Percentiles rank a stretch among this genome's conserved stretches.
Conservation (phyloP, 2,329 filamentous ascomycete species). For the Purpureocillium takamizusanense region DNA sequence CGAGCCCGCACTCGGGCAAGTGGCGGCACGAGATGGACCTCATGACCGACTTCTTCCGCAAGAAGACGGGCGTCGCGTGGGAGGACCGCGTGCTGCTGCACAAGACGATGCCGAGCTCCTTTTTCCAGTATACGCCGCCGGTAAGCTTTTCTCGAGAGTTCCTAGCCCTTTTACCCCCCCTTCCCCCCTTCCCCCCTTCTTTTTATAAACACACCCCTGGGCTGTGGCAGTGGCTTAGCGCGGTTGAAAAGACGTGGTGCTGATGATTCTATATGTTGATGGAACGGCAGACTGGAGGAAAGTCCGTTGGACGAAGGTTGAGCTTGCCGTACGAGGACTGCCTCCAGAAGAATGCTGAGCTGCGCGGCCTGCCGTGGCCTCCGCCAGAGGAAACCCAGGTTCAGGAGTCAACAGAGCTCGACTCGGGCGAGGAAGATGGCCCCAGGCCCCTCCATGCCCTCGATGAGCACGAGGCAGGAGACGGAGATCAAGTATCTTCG, state of each 20-base stretch:
- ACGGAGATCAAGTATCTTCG: no score
- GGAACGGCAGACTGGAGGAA: slow-evolving; percentile 21
- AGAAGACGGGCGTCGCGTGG: slow-evolving; percentile 52
- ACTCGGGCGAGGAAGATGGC: no score
- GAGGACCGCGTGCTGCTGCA: slow-evolving; percentile 36
- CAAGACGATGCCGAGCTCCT: slow-evolving; percentile 17
- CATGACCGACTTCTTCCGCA: slow-evolving; percentile 49
- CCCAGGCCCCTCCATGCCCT: no score
- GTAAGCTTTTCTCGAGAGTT: no score
- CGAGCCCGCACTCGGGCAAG: slow-evolving; percentile 25
- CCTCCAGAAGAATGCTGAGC: slow-evolving; percentile 21
- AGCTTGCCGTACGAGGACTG: slow-evolving; percentile 23
- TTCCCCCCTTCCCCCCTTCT: neutral
- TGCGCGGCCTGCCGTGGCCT: slow-evolving; percentile 18
- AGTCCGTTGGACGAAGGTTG: slow-evolving; percentile 26
- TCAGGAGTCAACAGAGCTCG: no score
- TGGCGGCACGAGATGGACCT: slow-evolving; percentile 35
- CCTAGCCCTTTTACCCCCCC: no score
- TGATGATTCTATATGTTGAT: neutral
- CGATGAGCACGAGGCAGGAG: no score
- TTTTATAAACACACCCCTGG: neutral
- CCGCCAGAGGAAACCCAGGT: slow-evolving; percentile 4
- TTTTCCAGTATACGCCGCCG: slow-evolving; percentile 38
- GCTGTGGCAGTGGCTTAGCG: neutral
- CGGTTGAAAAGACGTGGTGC: neutral